phyloP scores from a whole-genome alignment of 208 protist species.

The Trypanosoma cruzi region DNA sequence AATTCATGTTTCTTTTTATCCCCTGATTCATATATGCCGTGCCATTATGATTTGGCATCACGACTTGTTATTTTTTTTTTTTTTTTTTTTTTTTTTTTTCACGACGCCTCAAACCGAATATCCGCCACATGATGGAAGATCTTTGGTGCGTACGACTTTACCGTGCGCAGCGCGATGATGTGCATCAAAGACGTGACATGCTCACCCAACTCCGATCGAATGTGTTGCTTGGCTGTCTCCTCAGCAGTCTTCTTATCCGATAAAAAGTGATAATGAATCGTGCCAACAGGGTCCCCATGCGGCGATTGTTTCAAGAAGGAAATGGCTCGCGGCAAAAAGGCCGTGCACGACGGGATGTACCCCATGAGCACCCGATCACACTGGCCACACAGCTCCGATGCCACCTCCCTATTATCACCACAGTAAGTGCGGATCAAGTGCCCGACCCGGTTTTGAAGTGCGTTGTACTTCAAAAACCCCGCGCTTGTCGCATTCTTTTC shows the following conservation, averaged over 20 bases:
- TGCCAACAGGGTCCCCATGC: constrained; percentile 33
- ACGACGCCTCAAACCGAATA: constrained; percentile 38
- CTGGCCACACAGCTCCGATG: constrained; percentile 62
- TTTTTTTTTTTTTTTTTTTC: constrained; percentile 9
- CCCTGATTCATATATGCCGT: neutral
- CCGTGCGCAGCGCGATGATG: constrained; percentile 55
- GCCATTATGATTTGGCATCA: neutral
- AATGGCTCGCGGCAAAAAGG: constrained; percentile 77
- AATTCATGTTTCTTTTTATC: neutral
- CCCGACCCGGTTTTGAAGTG: constrained; percentile 76
- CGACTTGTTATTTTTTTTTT: neutral
- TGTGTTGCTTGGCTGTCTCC: constrained; percentile 37
- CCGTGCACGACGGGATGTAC: constrained; percentile 82
- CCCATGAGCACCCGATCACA: constrained; percentile 93
- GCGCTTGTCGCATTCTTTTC: constrained; percentile 91
- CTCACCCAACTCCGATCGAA: constrained; percentile 56
- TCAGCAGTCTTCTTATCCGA: constrained; percentile 49
- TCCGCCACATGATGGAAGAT: constrained; percentile 88
- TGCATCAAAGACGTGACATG: constrained; percentile 21
- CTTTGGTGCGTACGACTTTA: constrained; percentile 92
- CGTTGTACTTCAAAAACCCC: constrained; percentile 75
- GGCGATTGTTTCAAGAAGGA: constrained; percentile 61
- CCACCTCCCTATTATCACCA: constrained; percentile 87
- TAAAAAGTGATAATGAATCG: constrained; percentile 92
- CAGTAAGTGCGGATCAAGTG: constrained; percentile 65